A percentile compares a stretch with the other conserved stretches of the same genome.
phyloP scores from a whole-genome alignment of 2,329 filamentous ascomycete species.

The Pseudocercospora macadamiae region DNA sequence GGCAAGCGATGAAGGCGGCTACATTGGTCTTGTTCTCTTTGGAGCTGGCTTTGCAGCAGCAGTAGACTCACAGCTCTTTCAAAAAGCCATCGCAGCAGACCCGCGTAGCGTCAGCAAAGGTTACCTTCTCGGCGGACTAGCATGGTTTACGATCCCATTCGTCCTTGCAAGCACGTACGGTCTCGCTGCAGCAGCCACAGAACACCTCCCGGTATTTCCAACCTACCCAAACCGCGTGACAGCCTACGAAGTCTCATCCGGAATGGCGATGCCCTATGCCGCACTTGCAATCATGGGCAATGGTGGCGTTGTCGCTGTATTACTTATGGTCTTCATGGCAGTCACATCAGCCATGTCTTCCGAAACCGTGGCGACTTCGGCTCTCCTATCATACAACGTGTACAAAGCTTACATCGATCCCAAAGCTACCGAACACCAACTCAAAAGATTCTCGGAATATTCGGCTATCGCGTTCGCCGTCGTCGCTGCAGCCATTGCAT shows the following conservation, averaged over 20 bases:
- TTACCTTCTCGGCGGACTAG: slow-evolving; percentile 51
- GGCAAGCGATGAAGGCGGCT: slow-evolving; percentile 42
- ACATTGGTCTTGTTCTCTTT: slow-evolving; percentile 55
- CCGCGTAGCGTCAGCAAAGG: slow-evolving; percentile 52
- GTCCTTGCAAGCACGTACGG: slow-evolving; percentile 53
- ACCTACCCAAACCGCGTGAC: slow-evolving; percentile 49
- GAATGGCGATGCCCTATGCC: slow-evolving; percentile 53
- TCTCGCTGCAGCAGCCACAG: slow-evolving; percentile 48
- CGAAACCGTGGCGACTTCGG: slow-evolving; percentile 56
- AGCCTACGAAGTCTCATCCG: slow-evolving; percentile 45
- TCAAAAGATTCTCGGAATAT: slow-evolving; percentile 49
- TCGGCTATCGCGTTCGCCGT: slow-evolving; percentile 40
- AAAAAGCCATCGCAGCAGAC: slow-evolving; percentile 56
- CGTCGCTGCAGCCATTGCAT: slow-evolving; percentile 46
- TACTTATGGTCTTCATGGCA: slow-evolving; percentile 57
- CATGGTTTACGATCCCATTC: slow-evolving; percentile 54
- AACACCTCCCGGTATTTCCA: slow-evolving; percentile 51
- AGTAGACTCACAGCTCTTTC: slow-evolving; percentile 45
- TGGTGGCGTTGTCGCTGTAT: slow-evolving; percentile 47
- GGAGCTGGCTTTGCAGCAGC: slow-evolving; percentile 48
- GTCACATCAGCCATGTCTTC: slow-evolving; percentile 55
- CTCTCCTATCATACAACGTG: slow-evolving; percentile 55
- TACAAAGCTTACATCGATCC: slow-evolving; percentile 57
- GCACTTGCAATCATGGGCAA: slow-evolving; percentile 50
- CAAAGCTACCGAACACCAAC: slow-evolving; percentile 46